phyloP scores from a whole-genome alignment of 2,329 filamentous ascomycete species.

The Aspergillus quadrilineatus region DNA sequence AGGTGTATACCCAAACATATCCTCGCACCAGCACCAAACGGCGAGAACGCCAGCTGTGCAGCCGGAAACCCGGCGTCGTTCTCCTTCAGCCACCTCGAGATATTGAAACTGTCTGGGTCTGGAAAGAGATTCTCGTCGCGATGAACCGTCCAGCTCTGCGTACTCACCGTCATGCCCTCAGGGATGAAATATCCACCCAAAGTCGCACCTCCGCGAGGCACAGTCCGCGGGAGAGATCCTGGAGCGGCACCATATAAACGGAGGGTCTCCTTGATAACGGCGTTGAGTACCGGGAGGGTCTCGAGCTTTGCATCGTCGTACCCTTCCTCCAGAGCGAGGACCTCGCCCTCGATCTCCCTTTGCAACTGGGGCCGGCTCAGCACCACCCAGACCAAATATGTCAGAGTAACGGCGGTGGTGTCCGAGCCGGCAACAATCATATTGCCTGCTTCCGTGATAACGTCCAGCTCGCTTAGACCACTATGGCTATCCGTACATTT shows the following conservation, averaged over 20 bases:
- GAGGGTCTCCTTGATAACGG: constrained; percentile 59
- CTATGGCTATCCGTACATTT: constrained; percentile 16
- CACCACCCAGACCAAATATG: constrained; percentile 47
- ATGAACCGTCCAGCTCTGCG: constrained; percentile 55
- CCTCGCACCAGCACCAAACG: constrained; percentile 65
- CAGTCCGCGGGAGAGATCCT: constrained; percentile 54
- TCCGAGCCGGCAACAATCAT: constrained; percentile 52
- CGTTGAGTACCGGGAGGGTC: constrained; percentile 54
- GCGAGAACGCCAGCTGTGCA: constrained; percentile 58
- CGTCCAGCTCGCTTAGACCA: constrained; percentile 31
- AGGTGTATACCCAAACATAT: constrained; percentile 69
- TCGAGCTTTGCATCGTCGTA: constrained; percentile 50
- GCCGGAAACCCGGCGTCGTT: constrained; percentile 27
- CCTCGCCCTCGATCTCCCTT: constrained; percentile 49
- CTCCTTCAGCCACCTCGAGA: constrained; percentile 50
- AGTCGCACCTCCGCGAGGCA: constrained; percentile 46
- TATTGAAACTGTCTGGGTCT: constrained; percentile 51
- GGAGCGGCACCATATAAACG: constrained; percentile 59
- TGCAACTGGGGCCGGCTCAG: constrained; percentile 34
- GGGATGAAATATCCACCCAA: constrained; percentile 48
- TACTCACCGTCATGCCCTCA: constrained; percentile 52
- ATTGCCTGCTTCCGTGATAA: constrained; percentile 37
- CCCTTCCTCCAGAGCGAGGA: constrained; percentile 36
- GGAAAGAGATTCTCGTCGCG: constrained; percentile 51
- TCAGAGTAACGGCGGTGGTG: constrained; percentile 50